phyloP scores from a whole-genome alignment of 73 alveolate species.

The Blepharisma stoltei region DNA sequence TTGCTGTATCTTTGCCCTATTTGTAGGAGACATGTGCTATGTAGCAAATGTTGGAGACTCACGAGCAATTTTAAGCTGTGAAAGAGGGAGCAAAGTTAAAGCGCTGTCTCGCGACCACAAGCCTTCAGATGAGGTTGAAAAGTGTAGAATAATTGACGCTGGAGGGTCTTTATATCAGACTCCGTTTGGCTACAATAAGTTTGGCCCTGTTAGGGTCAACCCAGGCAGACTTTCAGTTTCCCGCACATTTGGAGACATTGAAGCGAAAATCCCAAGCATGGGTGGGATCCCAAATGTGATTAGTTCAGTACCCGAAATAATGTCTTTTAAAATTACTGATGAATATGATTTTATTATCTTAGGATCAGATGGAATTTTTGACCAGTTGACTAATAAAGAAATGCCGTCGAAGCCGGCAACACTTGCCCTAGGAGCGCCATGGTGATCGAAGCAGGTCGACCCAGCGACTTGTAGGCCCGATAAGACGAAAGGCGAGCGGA shows the following conservation, averaged over 20 bases:
- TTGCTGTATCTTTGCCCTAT: constrained; percentile 63
- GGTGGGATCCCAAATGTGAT: constrained; percentile 62
- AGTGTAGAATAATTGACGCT: constrained; percentile 67
- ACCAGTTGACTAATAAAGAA: constrained; percentile 59
- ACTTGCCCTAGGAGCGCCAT: too few species aligned
- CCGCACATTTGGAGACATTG: constrained; percentile 73
- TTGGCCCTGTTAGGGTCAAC: constrained; percentile 39
- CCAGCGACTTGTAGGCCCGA: too few species aligned
- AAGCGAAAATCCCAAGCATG: constrained; percentile 49
- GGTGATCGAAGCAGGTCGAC: too few species aligned
- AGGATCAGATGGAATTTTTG: constrained; percentile 86
- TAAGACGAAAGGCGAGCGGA: too few species aligned
- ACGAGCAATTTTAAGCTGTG: constrained; percentile 75
- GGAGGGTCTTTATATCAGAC: constrained; percentile 73
- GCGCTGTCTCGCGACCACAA: constrained; percentile 82
- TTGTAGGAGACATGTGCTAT: constrained; percentile 65
- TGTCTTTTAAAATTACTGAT: constrained; percentile 54
- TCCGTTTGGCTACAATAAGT: constrained; percentile 24
- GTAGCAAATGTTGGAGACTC: constrained; percentile 91
- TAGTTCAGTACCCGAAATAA: constrained; percentile 66
- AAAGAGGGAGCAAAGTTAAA: constrained; percentile 54
- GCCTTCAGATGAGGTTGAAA: constrained; percentile 72
- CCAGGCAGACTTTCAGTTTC: constrained; percentile 79
- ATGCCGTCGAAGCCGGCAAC: too few species aligned
- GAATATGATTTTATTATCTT: constrained; percentile 73